Percentiles rank a stretch among this genome's conserved stretches.
Conservation (phyloP, 768 basidiomycete species). For the Rhizopogon rudus region DNA sequence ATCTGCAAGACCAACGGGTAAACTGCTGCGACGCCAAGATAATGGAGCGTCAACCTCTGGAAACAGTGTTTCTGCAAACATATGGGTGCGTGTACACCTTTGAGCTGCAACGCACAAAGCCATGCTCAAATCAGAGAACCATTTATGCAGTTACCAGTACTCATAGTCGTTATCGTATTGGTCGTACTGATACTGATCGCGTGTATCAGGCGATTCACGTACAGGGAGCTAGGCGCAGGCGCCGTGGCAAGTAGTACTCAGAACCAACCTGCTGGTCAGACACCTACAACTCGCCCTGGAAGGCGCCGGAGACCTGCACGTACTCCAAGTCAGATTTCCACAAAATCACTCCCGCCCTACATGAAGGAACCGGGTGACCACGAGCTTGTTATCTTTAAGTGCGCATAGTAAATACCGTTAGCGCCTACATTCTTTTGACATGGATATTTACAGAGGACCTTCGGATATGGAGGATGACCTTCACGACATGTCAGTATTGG, state of each 20-base stretch:
- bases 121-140: not conserved
- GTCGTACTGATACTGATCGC: slow-evolving; percentile 13
- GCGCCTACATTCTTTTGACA: not conserved
- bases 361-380: slow-evolving; percentile 82
- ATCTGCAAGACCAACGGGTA: slow-evolving; percentile 3
- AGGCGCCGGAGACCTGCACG: slow-evolving; percentile 42
- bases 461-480: slow-evolving; percentile 19
- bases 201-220: slow-evolving; percentile 17
- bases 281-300: slow-evolving; percentile 3
- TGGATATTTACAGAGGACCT: slow-evolving; percentile 17
- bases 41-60: not conserved
- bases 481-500: slow-evolving; percentile 11
- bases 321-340: slow-evolving; percentile 79
- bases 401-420: slow-evolving; percentile 7
- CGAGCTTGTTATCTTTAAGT: slow-evolving; percentile 68
- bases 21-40: not conserved
- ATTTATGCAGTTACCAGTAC: slow-evolving; percentile 19
- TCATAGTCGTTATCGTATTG: slow-evolving; percentile 19
- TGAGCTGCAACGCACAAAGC: not conserved
- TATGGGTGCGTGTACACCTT: slow-evolving; percentile 21
- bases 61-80: slow-evolving; percentile 2
- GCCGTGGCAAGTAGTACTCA: not conserved
- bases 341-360: slow-evolving; percentile 71
- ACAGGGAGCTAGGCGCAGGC: not conserved
- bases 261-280: slow-evolving; percentile 9